These are phyloP conservation scores for Turritis glabra DNA, from an alignment of 345 rosid species.

Conservation along the genomic window DNA sequence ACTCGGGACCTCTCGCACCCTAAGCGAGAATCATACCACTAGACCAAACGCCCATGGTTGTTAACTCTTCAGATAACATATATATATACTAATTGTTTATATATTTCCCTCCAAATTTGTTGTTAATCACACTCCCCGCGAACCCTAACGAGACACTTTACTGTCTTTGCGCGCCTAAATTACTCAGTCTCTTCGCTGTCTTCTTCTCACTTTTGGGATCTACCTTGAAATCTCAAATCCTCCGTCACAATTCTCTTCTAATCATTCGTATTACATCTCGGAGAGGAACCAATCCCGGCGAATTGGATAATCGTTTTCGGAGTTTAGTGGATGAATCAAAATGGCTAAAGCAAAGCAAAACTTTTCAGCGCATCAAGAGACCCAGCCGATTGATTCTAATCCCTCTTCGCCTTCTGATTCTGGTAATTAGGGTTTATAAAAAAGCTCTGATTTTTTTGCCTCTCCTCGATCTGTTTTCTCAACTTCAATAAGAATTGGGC, in stretches of 20 bases:
- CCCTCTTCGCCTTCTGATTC: slow-evolving; percentile 33
- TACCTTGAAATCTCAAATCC: neutral
- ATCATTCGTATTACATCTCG: neutral
- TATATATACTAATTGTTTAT: neutral
- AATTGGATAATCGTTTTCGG: neutral
- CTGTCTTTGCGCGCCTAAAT: slow-evolving; percentile 28
- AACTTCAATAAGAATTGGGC: neutral
- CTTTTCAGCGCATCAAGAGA: slow-evolving; percentile 25
- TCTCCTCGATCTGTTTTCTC: neutral
- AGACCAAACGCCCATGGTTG: slow-evolving; percentile 70
- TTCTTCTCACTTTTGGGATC: slow-evolving; percentile 10
- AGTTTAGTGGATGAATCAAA: slow-evolving; percentile 26
- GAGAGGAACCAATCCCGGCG: slow-evolving; percentile 4
- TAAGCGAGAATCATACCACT: slow-evolving; percentile 94
- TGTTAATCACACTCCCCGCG: neutral
- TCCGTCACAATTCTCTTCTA: neutral
- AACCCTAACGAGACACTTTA: slow-evolving; percentile 37
- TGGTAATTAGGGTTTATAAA: slow-evolving; percentile 31
- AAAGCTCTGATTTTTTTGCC: neutral
- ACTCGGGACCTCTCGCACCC: slow-evolving; percentile 88
- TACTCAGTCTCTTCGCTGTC: neutral
- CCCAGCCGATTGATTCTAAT: slow-evolving; percentile 43
- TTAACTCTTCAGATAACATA: accelerated
- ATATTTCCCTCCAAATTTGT: slow-evolving; percentile 26
- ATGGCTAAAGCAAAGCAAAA: slow-evolving; percentile 30